Base-by-base conservation (phyloP, 139 green algal genomes). In the Coelastrella sp. region DNA sequence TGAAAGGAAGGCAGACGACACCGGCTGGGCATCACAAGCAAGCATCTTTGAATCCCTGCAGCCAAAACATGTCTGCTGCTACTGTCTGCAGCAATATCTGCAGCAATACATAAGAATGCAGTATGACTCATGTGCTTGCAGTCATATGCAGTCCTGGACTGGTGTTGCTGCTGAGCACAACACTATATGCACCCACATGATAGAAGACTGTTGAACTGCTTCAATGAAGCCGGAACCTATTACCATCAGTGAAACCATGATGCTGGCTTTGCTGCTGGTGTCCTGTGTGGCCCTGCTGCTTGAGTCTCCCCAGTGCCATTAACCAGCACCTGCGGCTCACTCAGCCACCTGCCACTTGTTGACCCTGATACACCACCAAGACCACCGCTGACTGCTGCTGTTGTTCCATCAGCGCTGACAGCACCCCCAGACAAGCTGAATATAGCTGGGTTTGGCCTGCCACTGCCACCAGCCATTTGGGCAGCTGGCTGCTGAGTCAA, bases 201-300 rank as follows among this genome's bases (percentile, higher is more conserved):
- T 49, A 49, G 35, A 49, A 49, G 35, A 49, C 35, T 49, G 35
- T 49, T 49, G 35, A 49, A 49, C 35, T 49, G 35, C 35, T 49
- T 49, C 35, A 49, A 49, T 49, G 35, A 49, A 49, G 35, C 35
- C 35, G 35, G 35, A 49, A 49, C 35, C 35, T 49, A 49, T 49
- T 49, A 49, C 35, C 35, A 49, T 17, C 15, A 70, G 24, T 27
- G 68, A 19, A 76, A 76, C 68, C 68, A 76, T 8, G 76, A 59
- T 60, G 76, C 76, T 60, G 76, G 35, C 76, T 59, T 60, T 61
- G 76, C 76, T 61, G 76, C 76, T 61, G 76, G 14, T 82, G n/a
- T 10, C 24, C 76, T 60, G 76, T 20, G 17, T 75, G n/a, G n/a
- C 7, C 14, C 25, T 60, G 24, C 24, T 82, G 8, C 24, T 12